Evolutionary conservation across 352 stramenopile species (phyloP), one percentile per base, ranked within the genome.

Genomic region (Phytophthora nicotianae): DNA sequence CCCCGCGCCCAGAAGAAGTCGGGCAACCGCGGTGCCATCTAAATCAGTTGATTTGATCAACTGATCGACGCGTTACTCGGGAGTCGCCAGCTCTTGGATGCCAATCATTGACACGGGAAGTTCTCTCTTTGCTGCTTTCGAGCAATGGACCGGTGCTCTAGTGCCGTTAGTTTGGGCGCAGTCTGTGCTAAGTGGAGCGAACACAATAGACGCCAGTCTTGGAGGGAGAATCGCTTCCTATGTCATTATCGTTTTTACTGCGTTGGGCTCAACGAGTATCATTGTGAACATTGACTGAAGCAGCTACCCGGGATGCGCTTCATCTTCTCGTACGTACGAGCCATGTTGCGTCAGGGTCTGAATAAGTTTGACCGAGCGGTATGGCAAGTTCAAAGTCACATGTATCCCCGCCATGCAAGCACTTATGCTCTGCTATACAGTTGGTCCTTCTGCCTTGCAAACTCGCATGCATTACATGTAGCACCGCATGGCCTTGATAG

Each of bases 21-120:
- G 49, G 87, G 87, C 81, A 95, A 95, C 85, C 87, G 87, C 68
- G 87, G 87, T 78, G 85, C 85, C 70, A 81, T 95, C 60, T 95
- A 95, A 92, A 62, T 74, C 52, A 63, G 53, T 73, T 70, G 65
- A 65, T 26, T 19, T 55, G 8, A 63, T 64, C 42, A 20, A 64
- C 33, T 55, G 57, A 69, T 65, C 40, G 51, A 62, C 35, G 41
- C 20, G 17, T 45, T 33, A 62, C 64, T 71, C 57, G 65, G 65
- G 65, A 72, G 68, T 65, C 37, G 63, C 23, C 52, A 70, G 38
- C 56, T 69, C 60, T 70, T 74, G 60, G 60, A 75, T 75, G 63
- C 68, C 61, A 66, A 68, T 72, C 50, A 67, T 75, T 58, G 63
- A 63, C 50, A 75, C 62, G 68, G 53, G 58, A 68, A 68, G 46